Evolutionary conservation across 805 yeast genomes (phyloP).

Genomic region (Cyberlindnera veronae): DNA sequence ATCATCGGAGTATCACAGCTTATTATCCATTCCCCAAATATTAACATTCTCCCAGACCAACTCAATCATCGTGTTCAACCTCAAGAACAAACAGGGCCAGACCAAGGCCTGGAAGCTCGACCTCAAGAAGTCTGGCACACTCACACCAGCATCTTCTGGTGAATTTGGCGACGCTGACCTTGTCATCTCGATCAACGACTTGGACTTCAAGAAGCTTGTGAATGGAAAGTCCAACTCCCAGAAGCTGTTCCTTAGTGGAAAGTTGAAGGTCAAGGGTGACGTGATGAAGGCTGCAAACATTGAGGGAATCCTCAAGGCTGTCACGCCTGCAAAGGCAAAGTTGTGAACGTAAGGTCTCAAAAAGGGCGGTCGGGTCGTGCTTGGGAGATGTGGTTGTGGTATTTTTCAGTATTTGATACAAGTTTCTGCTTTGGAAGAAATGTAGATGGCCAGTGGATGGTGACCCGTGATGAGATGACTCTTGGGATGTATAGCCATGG

Average conservation of each 20-base stretch:
- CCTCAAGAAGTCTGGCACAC: conserved; percentile 51
- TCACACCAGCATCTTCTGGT: conserved; percentile 37
- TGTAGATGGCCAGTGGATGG: too few relatives aligned
- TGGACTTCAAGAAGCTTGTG: conserved; percentile 67
- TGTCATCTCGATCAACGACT: conserved; percentile 60
- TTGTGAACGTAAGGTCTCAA: too few relatives aligned
- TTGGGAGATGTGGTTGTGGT: too few relatives aligned
- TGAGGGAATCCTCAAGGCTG: conserved; percentile 61
- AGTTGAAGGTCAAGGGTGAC: conserved; percentile 83
- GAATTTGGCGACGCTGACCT: conserved; percentile 55
- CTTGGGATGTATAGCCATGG: too few relatives aligned
- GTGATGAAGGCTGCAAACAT: conserved; percentile 85
- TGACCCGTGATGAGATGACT: too few relatives aligned
- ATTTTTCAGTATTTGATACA: too few relatives aligned
- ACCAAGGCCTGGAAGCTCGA: conserved; percentile 65
- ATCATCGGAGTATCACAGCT: not conserved
- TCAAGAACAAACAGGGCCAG: conserved; percentile 54
- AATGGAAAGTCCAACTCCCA: conserved; percentile 82
- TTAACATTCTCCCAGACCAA: conserved; percentile 37
- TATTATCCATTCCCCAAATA: not conserved
- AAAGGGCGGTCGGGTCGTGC: too few relatives aligned
- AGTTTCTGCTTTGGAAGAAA: not conserved
- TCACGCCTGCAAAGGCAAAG: conserved; percentile 42
- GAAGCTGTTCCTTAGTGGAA: conserved; percentile 78
- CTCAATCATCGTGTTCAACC: conserved; percentile 61